Evolutionary conservation across 192 early-diverging fungal genomes (phyloP).

Genomic region (Linnemannia schmuckeri): DNA sequence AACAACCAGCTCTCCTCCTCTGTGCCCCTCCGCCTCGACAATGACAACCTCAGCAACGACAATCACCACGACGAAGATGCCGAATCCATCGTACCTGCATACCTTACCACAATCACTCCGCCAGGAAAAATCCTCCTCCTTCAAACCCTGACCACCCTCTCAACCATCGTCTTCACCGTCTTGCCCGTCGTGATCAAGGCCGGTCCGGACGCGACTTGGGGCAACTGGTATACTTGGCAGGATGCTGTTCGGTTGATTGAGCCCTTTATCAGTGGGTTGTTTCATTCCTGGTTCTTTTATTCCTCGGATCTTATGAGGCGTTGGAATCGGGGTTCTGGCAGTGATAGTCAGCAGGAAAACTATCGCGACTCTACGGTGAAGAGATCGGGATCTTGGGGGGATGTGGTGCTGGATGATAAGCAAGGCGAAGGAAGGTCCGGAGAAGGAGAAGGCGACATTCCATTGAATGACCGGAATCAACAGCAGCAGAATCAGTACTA

Average conservation of each 20-base stretch:
- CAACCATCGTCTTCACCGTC: constrained; percentile 49
- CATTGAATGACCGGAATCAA: background rate
- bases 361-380: background rate
- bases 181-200: constrained; percentile 39
- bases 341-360: background rate
- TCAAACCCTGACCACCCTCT: constrained; percentile 34
- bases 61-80: background rate
- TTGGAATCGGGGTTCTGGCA: background rate
- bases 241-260: constrained; percentile 45
- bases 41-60: background rate
- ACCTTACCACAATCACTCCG: background rate
- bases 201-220: constrained; percentile 24
- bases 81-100: background rate
- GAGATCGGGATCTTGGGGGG: background rate
- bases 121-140: constrained; percentile 31
- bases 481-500: background rate
- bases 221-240: constrained; percentile 39
- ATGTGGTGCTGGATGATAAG: background rate
- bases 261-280: constrained; percentile 40
- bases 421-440: background rate
- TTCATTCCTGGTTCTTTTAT: constrained; percentile 54
- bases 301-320: constrained; percentile 39
- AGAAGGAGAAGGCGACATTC: background rate
- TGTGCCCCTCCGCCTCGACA: background rate
- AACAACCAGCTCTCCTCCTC: background rate